Base-by-base conservation (phyloP, 805 yeast species). In the Monosporozyma aquatica region DNA sequence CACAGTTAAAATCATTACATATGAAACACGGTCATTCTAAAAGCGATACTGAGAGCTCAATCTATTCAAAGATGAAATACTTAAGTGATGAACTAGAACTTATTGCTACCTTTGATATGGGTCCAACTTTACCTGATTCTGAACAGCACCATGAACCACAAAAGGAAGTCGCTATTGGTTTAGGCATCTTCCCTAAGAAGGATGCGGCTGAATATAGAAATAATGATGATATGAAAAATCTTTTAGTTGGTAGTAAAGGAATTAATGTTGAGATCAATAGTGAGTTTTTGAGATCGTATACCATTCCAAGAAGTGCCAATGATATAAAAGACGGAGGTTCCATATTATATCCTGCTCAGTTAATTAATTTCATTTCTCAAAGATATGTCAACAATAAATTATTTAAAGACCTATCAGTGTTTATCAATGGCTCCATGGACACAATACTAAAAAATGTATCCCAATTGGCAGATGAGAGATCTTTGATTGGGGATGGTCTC, bases 361-460 rank as follows among this genome's bases (percentile, higher is more conserved):
- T 40, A 11, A 33, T 40, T 21, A 40, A 14, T 23, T 25, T 34
- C 21, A n/a, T 34, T 15, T 17, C 26, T 5, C 37, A 40, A 25
- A 17, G 27, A 33, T 40, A 13, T 14, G 22, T 40, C 18, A 21
- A 24, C 25, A 26, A n/a, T 35, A 27, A 28, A 13, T 23, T 40
- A 25, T 34, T 18, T 18, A 25, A 33, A 5, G 43, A 40, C 87
- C 43, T 90, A 86, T 79, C 97, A 67, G 78, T 76, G 43, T 83
- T 90, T 58, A 68, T 90, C 49, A 95, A 95, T 38, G 87, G 82
- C 58, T 90, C 86, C 3, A 72, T 89, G 59, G 76, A 84, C 22
- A 82, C 83, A 1, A 86, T 90, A 53, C 96, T 89, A 67, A 77
- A 75, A 36, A 78, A 82, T 48, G 94, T 89, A n/a, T 72, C 82